Evolutionary conservation across 768 basidiomycete species (phyloP), one percentile per base, ranked within the genome.

Genomic region (Leccinum boreale): DNA sequence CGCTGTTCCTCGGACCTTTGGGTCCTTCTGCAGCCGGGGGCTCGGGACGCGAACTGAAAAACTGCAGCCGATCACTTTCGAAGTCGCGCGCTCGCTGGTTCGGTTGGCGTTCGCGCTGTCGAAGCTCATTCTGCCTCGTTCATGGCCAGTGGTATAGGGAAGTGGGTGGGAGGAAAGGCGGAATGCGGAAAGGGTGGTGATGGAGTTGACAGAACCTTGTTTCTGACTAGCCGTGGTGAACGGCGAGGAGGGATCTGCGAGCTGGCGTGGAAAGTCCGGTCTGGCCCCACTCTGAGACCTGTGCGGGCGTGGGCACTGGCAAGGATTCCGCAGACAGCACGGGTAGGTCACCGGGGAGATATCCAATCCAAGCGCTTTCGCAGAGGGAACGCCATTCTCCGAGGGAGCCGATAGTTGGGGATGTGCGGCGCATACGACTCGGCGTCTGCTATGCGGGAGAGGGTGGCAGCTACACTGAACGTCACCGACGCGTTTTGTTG

Each of bases 131-230:
- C 72, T 19, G 58, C 56, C 21, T 73, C 65, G 28, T 55, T 69
- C 57, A 47, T 52, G 4, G 62, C 62, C 6, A 82, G 79, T 35
- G 85, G 89, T 14, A 86, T 71, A 12, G 89, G 89, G 57, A 86
- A 82, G 67, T 90, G 87, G 1, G 82, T 83, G 0, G 89, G 89
- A 12, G 89, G 89, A 0, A 79, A 71, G 23, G 89, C 3, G 89
- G 69, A 91, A 91, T 0, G 84, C 85, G 31, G 85, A 87, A 23
- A 91, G 74, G 1, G 87, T 86, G 19, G 85, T 79, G n/a, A 88
- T 78, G 28, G 85, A 85, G 55, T 70, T 73, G 59, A 72, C 61
- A 0, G 71, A 72, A 19, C 70, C 70, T 35, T 72, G 70, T 7
- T 61, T 64, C 44, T 66, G 67, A 29, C 52, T 59, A 11, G 35